Percentiles rank a stretch among this genome's conserved stretches.
Evolutionary conservation across 768 basidiomycete species (phyloP).

Genomic region (Royoungia palumana): DNA sequence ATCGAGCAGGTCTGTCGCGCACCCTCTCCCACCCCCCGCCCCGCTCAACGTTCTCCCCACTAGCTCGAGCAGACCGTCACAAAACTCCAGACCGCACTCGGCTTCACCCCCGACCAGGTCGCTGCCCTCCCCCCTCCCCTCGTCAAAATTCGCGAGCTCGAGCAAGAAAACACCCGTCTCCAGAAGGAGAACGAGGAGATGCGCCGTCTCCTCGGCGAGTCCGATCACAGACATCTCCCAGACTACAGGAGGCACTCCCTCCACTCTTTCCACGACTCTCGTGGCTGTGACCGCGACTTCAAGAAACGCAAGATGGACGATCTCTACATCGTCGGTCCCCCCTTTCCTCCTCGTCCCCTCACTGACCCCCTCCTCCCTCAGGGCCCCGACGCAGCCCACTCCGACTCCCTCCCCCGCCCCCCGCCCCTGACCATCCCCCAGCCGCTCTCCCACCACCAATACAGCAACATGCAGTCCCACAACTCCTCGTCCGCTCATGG

Average conservation of each 20-base stretch:
- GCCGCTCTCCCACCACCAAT: conserved; percentile 48
- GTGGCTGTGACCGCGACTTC: conserved; percentile 54
- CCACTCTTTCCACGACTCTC: conserved; percentile 46
- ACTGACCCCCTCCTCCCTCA: conserved; percentile 13
- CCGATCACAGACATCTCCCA: conserved; percentile 36
- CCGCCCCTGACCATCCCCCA: conserved; percentile 66
- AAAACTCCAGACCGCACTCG: conserved; percentile 73
- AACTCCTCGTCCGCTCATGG: conserved; percentile 39
- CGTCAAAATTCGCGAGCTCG: conserved; percentile 75
- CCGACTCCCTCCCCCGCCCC: conserved; percentile 35
- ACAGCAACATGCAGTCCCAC: conserved; percentile 40
- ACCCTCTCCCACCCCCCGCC: neutral
- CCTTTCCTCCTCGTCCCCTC: neutral
- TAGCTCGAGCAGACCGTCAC: conserved; percentile 86
- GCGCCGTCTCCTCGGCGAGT: conserved; percentile 59
- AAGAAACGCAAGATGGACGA: conserved; percentile 63
- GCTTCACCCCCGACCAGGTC: conserved; percentile 72
- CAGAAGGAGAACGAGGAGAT: conserved; percentile 73
- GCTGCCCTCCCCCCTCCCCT: conserved; percentile 69
- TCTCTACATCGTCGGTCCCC: conserved; percentile 47
- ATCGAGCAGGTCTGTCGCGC: conserved; percentile 69
- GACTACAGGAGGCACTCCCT: conserved; percentile 49
- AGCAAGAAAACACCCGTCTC: conserved; percentile 72
- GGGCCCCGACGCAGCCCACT: conserved; percentile 47
- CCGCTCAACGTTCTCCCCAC: neutral